Conservation (phyloP, 75 land plant genomes). For the Cunninghamia lanceolata region DNA sequence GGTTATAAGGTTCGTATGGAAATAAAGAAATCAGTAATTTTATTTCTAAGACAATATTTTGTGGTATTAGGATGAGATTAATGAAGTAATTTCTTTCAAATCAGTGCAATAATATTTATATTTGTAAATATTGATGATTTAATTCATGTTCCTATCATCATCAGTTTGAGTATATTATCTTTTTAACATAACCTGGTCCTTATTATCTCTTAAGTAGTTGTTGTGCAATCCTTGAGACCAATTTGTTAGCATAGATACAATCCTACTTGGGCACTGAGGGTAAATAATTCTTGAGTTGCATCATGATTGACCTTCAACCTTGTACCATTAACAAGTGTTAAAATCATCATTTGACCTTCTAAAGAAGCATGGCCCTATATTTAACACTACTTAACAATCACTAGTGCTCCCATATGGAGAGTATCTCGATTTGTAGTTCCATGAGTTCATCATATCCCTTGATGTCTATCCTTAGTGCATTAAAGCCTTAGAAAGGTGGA, state of each 20-base stretch:
- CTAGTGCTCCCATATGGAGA: neutral
- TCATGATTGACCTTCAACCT: neutral
- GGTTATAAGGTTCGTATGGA: constrained; percentile 50
- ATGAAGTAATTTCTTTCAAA: neutral
- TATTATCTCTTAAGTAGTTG: neutral
- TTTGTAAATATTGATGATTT: neutral
- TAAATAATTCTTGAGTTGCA: neutral
- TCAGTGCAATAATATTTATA: neutral
- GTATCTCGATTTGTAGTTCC: neutral
- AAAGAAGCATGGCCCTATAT: neutral
- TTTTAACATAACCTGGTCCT: neutral
- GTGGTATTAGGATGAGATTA: neutral
- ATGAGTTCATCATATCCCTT: neutral
- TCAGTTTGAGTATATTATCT: neutral
- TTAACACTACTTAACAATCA: neutral
- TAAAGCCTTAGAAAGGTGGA: neutral
- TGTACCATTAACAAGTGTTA: neutral
- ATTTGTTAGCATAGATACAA: neutral
- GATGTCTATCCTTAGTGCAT: neutral
- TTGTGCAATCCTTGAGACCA: neutral
- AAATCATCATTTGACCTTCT: neutral
- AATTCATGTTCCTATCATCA: neutral
- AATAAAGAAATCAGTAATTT: neutral
- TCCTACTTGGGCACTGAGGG: neutral
- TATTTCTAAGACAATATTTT: neutral